phyloP scores from a whole-genome alignment of 441 rosid species.

The Arabidopsis lyrata region DNA sequence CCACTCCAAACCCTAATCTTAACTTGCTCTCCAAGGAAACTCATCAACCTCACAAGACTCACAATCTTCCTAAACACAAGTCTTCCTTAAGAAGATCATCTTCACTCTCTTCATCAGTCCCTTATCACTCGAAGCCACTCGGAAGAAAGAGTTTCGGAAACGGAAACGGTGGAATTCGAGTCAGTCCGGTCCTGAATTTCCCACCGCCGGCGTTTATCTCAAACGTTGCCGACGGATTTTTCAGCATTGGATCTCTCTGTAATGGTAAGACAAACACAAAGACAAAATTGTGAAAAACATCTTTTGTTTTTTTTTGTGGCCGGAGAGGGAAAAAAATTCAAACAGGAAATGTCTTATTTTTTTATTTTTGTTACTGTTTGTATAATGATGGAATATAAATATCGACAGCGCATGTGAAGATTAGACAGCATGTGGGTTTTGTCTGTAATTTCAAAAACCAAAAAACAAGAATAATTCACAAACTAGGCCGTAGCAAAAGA shows the following conservation, averaged over 20 bases:
- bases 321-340: constrained; percentile 10
- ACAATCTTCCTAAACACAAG: constrained; percentile 2
- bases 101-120: constrained; percentile 21
- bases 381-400: constrained; percentile 36
- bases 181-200: constrained; percentile 12
- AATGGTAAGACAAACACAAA: constrained; percentile 74
- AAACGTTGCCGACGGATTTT: constrained; percentile 66
- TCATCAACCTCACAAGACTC: neutral
- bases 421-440: constrained; percentile 57
- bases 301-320: constrained; percentile 29
- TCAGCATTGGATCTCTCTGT: constrained; percentile 79
- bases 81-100: constrained; percentile 6
- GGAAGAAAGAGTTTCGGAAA: constrained; percentile 46
- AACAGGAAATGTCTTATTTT: constrained; percentile 26
- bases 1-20: constrained; percentile 49
- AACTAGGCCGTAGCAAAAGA: constrained; percentile 31
- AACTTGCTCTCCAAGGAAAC: constrained; percentile 28
- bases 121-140: constrained; percentile 35
- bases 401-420: constrained; percentile 54
- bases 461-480: constrained; percentile 36
- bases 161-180: constrained; percentile 62
- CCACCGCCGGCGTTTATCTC: constrained; percentile 66
- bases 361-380: constrained; percentile 18
- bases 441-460: constrained; percentile 48
- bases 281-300: constrained; percentile 51